These are phyloP conservation scores for Grigorovia jiainica DNA, from an alignment of 805 yeast genomes.

Conservation along the genomic window DNA sequence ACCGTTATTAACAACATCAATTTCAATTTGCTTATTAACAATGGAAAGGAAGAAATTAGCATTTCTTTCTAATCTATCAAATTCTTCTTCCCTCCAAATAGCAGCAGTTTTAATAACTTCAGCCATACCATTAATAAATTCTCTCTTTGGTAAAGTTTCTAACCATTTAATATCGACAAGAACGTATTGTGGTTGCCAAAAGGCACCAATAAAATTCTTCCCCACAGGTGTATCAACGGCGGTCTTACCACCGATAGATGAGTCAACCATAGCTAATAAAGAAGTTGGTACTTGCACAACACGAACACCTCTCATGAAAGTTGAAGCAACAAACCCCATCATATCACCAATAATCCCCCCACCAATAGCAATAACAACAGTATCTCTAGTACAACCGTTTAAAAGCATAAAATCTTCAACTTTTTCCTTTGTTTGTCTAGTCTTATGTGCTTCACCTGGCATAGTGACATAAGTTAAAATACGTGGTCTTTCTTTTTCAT, in stretches of 20 bases:
- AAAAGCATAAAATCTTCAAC: conserved; percentile 81
- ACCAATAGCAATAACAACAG: conserved; percentile 88
- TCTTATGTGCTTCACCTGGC: conserved; percentile 91
- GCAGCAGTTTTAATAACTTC: conserved; percentile 98
- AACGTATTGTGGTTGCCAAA: conserved; percentile 90
- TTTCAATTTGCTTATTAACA: conserved; percentile 35
- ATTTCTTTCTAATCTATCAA: conserved; percentile 70
- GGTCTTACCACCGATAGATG: conserved; percentile 96
- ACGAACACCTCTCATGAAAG: conserved; percentile 96
- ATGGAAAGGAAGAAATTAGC: conserved; percentile 60
- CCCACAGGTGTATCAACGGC: conserved; percentile 96
- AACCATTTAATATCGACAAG: conserved; percentile 82
- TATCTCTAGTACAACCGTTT: conserved; percentile 91
- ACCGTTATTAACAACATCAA: conserved; percentile 4
- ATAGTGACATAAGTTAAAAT: conserved; percentile 64
- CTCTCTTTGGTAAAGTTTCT: conserved; percentile 82
- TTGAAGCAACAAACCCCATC: conserved; percentile 98
- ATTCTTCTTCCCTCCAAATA: conserved; percentile 89
- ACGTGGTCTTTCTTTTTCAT: conserved; percentile 39
- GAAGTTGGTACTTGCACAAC: conserved; percentile 93
- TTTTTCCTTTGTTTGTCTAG: conserved; percentile 78
- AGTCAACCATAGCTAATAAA: conserved; percentile 91
- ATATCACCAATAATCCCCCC: conserved; percentile 99
- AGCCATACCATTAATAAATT: conserved; percentile 96
- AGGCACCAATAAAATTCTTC: conserved; percentile 91